Evolutionary conservation across 2,329 filamentous ascomycete species (phyloP).

Genomic region (Gnomoniopsis smithogilvyi): DNA sequence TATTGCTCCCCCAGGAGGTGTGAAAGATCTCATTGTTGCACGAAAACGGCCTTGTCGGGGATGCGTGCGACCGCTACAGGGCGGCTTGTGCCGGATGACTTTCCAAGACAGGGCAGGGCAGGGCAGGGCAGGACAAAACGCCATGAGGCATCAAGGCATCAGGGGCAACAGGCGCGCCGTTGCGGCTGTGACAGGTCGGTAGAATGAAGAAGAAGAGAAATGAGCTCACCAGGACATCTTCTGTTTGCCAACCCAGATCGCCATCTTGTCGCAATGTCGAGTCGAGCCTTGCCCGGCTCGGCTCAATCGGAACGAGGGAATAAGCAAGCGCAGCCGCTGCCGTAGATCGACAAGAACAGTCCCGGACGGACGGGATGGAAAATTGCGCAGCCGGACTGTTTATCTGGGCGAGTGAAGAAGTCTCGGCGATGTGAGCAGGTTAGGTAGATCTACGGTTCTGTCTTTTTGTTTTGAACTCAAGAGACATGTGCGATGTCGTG

Average conservation of each 20-base stretch:
- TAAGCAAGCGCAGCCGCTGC: background rate
- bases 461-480: background rate
- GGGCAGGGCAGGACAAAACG: background rate
- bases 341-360: background rate
- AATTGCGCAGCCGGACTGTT: background rate
- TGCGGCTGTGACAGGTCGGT: background rate
- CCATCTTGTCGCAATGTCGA: conserved; percentile 9
- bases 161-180: background rate
- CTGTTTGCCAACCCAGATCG: conserved; percentile 19
- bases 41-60: background rate
- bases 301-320: background rate
- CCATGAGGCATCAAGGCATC: background rate
- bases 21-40: background rate
- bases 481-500: background rate
- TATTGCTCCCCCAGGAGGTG: background rate
- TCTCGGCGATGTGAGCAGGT: background rate
- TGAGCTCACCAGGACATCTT: conserved; percentile 18
- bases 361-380: background rate
- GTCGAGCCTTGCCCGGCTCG: conserved; percentile 11
- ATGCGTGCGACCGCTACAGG: background rate
- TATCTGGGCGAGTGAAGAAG: background rate
- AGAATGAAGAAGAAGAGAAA: background rate
- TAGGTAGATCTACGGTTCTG: background rate
- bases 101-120: background rate
- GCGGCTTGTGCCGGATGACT: background rate